Conservation (phyloP, 2,329 filamentous ascomycete genomes). For the Amesomyces nigricolor region DNA sequence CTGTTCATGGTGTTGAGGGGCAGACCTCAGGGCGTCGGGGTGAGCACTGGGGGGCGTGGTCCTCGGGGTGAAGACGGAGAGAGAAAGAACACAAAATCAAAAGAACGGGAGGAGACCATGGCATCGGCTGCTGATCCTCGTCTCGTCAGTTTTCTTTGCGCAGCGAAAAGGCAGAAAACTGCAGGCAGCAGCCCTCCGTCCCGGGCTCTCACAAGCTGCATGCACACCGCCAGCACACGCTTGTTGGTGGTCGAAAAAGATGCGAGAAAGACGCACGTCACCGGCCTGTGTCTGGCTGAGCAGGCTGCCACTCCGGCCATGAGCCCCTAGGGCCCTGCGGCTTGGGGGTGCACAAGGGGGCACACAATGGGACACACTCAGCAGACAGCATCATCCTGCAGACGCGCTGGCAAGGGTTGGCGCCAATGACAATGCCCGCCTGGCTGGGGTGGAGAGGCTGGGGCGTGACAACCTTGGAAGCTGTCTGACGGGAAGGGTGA, state of each 20-base stretch:
- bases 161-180: neutral
- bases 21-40: too few relatives aligned
- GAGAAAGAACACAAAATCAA: neutral
- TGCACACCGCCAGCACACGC: constrained; percentile 7
- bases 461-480: too few relatives aligned
- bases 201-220: neutral
- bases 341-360: too few relatives aligned
- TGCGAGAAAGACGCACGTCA: neutral
- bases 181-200: constrained; percentile 4
- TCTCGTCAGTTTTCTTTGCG: neutral
- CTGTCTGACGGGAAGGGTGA: too few relatives aligned
- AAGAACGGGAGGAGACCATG: neutral
- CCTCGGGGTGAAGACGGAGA: too few relatives aligned
- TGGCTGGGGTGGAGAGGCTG: too few relatives aligned
- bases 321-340: too few relatives aligned
- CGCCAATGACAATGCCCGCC: too few relatives aligned
- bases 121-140: neutral
- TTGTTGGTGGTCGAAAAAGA: neutral
- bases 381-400: too few relatives aligned
- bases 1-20: constrained; percentile 17
- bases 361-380: too few relatives aligned
- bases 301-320: neutral
- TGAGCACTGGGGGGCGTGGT: too few relatives aligned
- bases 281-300: neutral
- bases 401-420: too few relatives aligned